Evolutionary conservation across 805 yeast species (phyloP), one percentile per base, ranked within the genome.

Genomic region (Starmera amethionina): DNA sequence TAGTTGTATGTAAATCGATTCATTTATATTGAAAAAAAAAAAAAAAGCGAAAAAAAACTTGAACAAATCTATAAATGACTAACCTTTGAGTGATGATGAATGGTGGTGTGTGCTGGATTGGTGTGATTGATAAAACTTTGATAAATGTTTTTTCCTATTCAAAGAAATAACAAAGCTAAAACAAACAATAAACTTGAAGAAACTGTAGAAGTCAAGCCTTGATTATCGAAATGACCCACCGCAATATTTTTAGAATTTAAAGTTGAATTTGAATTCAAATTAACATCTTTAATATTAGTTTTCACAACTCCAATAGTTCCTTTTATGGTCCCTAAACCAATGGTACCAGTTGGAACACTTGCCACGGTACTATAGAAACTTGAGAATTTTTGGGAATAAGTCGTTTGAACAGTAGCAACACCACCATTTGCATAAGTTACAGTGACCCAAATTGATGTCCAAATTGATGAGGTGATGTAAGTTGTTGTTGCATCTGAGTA

Each of bases 291-390:
- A 32, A 58, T 47, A 49, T 75, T 72, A 1, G 72, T 52, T 53
- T 76, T 72, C 3, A 75, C 60, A 3, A 64, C 59, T 5, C 97
- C 97, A 11, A 85, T 76, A 0, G 70, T 59, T 3, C 96, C 96
- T 5, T 70, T 50, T 16, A 81, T 51, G 4, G 86, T 63, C 1
- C 97, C 97, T 39, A 90, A 56, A 0, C 97, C 97, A 38, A 88
- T 68, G 5, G 73, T 55, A 2, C 97, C 98, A 0, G 77, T 49
- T 4, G 75, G 52, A 0, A 79, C 79, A 0, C 65, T 40, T 0
- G 70, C 68, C 3, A 77, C 62, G 2, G 74, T 51, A 1, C 66
- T 45, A 46, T 65, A 79, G 49, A 72, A 61, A 8, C 70, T 46
- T 10, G 64, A 40, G 48, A 80, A 82, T 28, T 56, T 46, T 51